Evolutionary conservation across 164 flowering plant genomes (phyloP).

Genomic region (Chimonanthus salicifolius): DNA sequence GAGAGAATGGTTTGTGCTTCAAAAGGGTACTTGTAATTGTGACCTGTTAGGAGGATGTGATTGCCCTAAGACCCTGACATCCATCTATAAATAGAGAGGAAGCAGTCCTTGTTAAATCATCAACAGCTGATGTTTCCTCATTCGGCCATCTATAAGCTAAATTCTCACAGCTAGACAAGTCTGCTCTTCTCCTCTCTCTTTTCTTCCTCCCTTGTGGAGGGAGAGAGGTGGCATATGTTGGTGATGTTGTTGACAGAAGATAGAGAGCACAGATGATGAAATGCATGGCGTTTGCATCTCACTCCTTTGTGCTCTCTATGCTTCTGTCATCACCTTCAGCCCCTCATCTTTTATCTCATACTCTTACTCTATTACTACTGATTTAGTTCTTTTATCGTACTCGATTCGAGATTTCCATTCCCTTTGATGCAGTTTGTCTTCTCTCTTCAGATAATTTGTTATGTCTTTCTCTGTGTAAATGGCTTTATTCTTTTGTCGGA

Average conservation of each 20-base stretch:
- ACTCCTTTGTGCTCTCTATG: slow-evolving; percentile 66
- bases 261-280: slow-evolving; percentile 22
- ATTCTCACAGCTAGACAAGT: not conserved
- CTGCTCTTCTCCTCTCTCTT: not conserved
- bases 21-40: not conserved
- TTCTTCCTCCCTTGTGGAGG: not conserved
- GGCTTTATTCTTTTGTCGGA: not conserved
- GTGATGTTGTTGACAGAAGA: slow-evolving; percentile 36
- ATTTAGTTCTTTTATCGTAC: not conserved
- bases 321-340: slow-evolving; percentile 31
- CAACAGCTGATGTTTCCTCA: not conserved
- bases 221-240: not conserved
- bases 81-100: slow-evolving; percentile 7
- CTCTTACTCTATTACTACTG: not conserved
- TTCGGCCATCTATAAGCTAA: not conserved
- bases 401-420: not conserved
- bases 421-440: not conserved
- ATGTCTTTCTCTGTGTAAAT: not conserved
- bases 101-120: not conserved
- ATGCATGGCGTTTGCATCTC: slow-evolving; percentile 28
- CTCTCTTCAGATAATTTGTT: too few relatives aligned
- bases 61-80: not conserved
- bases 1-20: not conserved
- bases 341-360: slow-evolving; percentile 1
- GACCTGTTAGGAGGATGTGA: not conserved